A percentile compares a stretch with the other conserved stretches of the same genome.
These are phyloP conservation scores for Heliamphora pulchella DNA, from an alignment of 179 eudicot genomes.

Conservation along the genomic window DNA sequence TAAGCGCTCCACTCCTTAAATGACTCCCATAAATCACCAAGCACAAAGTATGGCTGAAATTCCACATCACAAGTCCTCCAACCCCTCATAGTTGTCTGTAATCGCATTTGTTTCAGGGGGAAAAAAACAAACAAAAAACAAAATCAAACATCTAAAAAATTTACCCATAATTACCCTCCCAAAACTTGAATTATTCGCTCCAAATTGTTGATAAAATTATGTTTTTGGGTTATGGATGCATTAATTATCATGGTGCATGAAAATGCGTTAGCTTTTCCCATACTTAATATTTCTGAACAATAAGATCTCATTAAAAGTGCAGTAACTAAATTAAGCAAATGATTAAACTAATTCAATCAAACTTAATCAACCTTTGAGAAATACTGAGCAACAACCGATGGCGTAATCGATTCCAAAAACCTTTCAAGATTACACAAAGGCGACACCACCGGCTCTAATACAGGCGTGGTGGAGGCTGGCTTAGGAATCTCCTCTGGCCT, in stretches of 20 bases:
- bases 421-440: conserved; percentile 59
- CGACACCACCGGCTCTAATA: conserved; percentile 14
- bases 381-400: conserved; percentile 67
- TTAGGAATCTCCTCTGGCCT: conserved; percentile 19
- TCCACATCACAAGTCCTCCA: conserved; percentile 62
- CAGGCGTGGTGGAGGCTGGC: conserved; percentile 19
- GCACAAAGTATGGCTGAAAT: conserved; percentile 62
- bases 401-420: conserved; percentile 67
- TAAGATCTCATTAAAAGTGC: neutral
- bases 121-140: neutral
- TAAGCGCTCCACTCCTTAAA: conserved; percentile 97
- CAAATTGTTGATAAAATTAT: too few relatives aligned
- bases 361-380: conserved; percentile 54
- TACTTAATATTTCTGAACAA: too few relatives aligned
- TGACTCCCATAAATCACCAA: conserved; percentile 90
- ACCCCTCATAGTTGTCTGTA: conserved; percentile 62
- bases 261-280: too few relatives aligned
- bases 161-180: neutral
- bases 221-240: too few relatives aligned
- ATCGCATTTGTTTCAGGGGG: conserved; percentile 16
- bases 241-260: too few relatives aligned
- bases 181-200: too few relatives aligned
- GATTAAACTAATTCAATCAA: neutral
- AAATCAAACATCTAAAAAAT: neutral
- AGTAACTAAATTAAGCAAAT: neutral